Evolutionary conservation across 805 yeast genomes (phyloP), one percentile per base, ranked within the genome.

Genomic region (Ogataea allantospora): DNA sequence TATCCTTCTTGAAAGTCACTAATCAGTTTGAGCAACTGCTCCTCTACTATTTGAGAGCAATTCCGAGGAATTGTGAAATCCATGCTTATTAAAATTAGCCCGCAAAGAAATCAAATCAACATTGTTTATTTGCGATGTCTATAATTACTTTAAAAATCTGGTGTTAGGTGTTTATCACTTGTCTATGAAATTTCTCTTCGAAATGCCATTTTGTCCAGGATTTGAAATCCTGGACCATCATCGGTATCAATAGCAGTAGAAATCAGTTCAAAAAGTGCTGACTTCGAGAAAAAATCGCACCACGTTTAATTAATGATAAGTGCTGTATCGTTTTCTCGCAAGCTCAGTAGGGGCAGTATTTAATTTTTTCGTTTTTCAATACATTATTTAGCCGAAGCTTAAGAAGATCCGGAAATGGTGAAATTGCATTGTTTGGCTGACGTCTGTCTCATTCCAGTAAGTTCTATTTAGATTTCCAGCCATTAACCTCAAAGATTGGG

Each of bases 371-470:
- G n/a, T n/a, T n/a, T n/a, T n/a, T n/a, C n/a, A n/a, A n/a, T n/a
- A n/a, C n/a, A 24, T 24, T 7, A 24, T 24, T 24, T 24, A 9
- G 19, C 19, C 19, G n/a, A 15, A 27, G n/a, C n/a, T n/a, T n/a
- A n/a, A n/a, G n/a, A n/a, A n/a, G n/a, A n/a, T n/a, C n/a, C n/a
- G n/a, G 13, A 30, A 20, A 57, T 57, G 60, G 75, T 76, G 12
- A 62, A 63, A 22, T 47, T 86, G 11, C 73, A 75, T 47, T 87
- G 95, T 63, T 67, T 85, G 28, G 96, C 95, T 1, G 96, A 88
- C 53, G 77, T 88, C 14, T 88, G 96, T 53, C 67, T 88, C 51
- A 78, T 88, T 40, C 96, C 96, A 33, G 82, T 77, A 63, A 42
- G 83, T 68, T 7, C 10, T 3, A 16, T 11, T 17, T 20, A 12